Base-by-base conservation (phyloP, 1,139 yeast species). In the Zhuliangozyma parablackwelliae region DNA sequence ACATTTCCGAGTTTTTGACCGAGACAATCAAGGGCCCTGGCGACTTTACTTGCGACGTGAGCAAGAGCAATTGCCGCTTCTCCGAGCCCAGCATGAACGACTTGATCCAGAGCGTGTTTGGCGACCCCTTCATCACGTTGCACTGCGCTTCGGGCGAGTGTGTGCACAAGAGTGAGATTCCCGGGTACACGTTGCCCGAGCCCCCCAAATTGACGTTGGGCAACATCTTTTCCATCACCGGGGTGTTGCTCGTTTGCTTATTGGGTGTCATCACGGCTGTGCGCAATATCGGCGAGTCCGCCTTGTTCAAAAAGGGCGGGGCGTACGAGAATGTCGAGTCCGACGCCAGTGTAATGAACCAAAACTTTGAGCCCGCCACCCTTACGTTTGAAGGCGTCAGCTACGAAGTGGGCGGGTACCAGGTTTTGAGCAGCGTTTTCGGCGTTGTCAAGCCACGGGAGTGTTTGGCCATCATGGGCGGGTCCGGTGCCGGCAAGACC, bases 401-500 rank as follows among this genome's bases (percentile, higher is more conserved):
- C 3, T 92, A 92, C 56, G 57, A 67, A 1, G 82, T 87, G 6
- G 54, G 53, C 20, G 44, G 66, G 27, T 82, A 77, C 0, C 49
- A 50, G 12, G 80, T 92, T 6, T 69, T 92, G 46, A 70, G 74
- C 20, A 68, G 72, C 28, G 72, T 85, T 1, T 80, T 77, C 50
- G 98, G 98, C 7, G 50, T 78, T 12, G 96, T 83, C 2, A 76
- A 77, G 37, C 95, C 97, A 2, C 83, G 96, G 30, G 90, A 90
- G 56, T 84, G 95, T 46, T 58, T 90, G 56, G 97, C 98, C 0
- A 89, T 92, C 28, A 87, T 92, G 95, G 98, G 98, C 31, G 97
- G 97, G 3, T 89, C 97, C 0, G 98, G 98, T 36, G 97, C 97
- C 9, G 98, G 98, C 41, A 92, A 92, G 56, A 90, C 98, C 0